phyloP scores from a whole-genome alignment of 2,329 filamentous ascomycete species.

The Diaporthe batatas region DNA sequence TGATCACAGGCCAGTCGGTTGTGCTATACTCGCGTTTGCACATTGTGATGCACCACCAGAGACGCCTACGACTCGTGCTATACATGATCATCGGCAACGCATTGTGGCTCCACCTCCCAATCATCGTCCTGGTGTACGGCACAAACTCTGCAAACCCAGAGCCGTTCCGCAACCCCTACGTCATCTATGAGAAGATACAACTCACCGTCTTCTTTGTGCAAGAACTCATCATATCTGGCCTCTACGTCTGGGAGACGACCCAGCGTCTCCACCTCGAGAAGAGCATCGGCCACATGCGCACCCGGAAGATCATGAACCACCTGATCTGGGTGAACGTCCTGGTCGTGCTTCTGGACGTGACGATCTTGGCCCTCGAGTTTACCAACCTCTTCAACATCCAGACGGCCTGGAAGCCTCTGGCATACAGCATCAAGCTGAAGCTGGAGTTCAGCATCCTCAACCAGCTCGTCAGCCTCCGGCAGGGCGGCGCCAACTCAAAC shows the following conservation, averaged over 20 bases:
- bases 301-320: conserved; percentile 48
- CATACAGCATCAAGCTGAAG: conserved; percentile 45
- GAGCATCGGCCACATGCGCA: conserved; percentile 45
- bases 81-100: conserved; percentile 66
- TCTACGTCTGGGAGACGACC: conserved; percentile 34
- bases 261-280: conserved; percentile 39
- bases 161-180: conserved; percentile 52
- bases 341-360: conserved; percentile 60
- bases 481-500: background rate
- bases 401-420: conserved; percentile 41
- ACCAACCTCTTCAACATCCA: conserved; percentile 30
- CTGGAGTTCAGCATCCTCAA: conserved; percentile 46
- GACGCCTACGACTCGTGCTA: conserved; percentile 60
- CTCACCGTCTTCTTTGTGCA: conserved; percentile 37
- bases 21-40: conserved; percentile 70
- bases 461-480: conserved; percentile 35
- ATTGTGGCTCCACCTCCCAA: conserved; percentile 62
- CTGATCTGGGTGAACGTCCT: conserved; percentile 60
- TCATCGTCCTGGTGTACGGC: conserved; percentile 63
- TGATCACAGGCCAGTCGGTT: conserved; percentile 67
- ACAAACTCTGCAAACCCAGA: conserved; percentile 53
- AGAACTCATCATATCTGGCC: conserved; percentile 36
- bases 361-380: conserved; percentile 40
- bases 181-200: conserved; percentile 53
- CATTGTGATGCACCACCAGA: conserved; percentile 62